phyloP scores from a whole-genome alignment of 31 red algal genomes.

The Bonnemaisonia californica region DNA sequence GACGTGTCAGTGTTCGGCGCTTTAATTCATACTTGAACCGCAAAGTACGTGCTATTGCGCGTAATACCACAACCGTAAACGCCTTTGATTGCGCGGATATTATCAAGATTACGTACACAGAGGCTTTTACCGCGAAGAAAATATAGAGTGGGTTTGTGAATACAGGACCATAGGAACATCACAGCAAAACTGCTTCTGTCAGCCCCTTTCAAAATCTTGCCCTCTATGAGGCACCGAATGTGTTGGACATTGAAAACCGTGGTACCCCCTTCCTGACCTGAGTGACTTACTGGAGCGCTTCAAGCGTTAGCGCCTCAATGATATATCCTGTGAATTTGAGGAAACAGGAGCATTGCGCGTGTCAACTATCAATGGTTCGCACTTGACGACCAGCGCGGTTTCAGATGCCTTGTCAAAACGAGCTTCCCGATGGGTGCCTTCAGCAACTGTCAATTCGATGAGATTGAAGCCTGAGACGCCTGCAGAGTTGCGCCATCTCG shows the following conservation, averaged over 20 bases:
- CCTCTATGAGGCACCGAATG: neutral
- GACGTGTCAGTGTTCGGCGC: slow-evolving; percentile 16
- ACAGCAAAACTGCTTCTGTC: no score
- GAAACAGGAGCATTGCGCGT: neutral
- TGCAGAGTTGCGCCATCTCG: no score
- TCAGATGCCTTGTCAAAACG: neutral
- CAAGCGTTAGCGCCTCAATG: no score
- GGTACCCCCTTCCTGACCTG: no score
- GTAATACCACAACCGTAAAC: neutral
- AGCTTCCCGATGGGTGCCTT: no score
- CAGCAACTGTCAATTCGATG: no score
- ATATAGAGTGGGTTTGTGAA: no score
- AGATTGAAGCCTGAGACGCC: no score
- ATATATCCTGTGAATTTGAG: neutral
- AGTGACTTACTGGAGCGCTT: no score
- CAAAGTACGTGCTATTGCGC: neutral
- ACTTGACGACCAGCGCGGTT: neutral
- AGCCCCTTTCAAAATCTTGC: neutral
- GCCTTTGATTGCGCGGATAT: neutral
- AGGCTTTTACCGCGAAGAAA: neutral
- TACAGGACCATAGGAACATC: no score
- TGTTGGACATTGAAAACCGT: neutral
- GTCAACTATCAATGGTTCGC: neutral
- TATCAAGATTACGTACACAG: neutral
- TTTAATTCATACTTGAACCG: neutral